Evolutionary conservation across 371 early-diverging fungal genomes (phyloP).

Genomic region (Umbelopsis sp.): DNA sequence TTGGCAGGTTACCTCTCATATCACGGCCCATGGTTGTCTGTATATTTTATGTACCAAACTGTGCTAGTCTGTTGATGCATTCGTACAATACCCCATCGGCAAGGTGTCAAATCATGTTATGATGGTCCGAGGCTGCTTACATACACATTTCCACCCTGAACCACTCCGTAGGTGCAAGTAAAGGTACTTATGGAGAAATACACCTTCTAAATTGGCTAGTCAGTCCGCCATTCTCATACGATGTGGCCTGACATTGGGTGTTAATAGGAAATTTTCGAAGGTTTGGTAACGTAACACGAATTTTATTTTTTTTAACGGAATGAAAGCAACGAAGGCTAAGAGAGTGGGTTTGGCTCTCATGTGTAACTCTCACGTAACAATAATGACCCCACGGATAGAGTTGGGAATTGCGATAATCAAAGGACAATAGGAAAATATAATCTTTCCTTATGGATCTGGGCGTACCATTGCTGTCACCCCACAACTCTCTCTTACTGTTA

Average conservation of each 20-base stretch:
- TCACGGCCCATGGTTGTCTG: no score
- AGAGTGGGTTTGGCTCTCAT: background rate
- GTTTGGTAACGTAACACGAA: background rate
- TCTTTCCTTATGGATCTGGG: background rate
- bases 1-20: no score
- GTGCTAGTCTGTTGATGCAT: background rate
- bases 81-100: background rate
- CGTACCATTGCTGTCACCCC: background rate
- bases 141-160: background rate
- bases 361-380: no score
- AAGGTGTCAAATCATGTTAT: background rate
- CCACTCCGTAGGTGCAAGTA: background rate
- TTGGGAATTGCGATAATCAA: no score
- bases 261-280: background rate
- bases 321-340: background rate
- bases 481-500: background rate
- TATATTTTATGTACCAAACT: no score
- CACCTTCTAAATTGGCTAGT: background rate
- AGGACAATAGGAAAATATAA: background rate
- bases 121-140: background rate
- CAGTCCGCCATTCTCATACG: background rate
- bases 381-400: no score
- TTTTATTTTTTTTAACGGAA: background rate
- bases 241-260: background rate
- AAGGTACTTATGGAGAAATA: background rate